Evolutionary conservation across 2,329 filamentous ascomycete genomes (phyloP).

Genomic region (Aspergillus sp.): DNA sequence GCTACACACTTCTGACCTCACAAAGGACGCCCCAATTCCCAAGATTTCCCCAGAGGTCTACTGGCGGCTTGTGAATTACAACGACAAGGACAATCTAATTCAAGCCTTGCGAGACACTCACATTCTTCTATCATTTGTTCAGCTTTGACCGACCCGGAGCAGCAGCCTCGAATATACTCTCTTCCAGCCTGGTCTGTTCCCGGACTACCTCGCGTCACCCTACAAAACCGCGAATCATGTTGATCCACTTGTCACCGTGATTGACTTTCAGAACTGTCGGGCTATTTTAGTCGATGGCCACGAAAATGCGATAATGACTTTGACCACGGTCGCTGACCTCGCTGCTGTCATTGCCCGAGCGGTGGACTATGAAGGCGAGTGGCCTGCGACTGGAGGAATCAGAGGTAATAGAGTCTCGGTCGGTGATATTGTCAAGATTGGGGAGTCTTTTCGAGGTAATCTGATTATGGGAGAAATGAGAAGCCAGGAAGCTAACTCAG

Average conservation of each 20-base stretch:
- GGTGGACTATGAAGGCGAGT: neutral
- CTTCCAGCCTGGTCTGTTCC: neutral
- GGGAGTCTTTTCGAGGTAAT: neutral
- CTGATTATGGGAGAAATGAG: neutral
- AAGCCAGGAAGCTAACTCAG: neutral
- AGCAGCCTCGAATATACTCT: too few relatives aligned
- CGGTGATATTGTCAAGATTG: neutral
- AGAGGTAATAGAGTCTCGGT: neutral
- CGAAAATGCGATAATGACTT: neutral
- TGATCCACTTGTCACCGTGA: neutral
- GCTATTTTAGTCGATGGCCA: neutral
- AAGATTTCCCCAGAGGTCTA: too few relatives aligned
- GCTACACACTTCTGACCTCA: too few relatives aligned
- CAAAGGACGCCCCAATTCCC: too few relatives aligned
- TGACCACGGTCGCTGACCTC: neutral
- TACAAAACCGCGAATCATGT: neutral
- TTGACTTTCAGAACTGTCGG: neutral
- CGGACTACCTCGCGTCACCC: neutral
- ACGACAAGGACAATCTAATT: too few relatives aligned
- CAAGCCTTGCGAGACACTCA: too few relatives aligned
- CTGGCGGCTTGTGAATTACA: too few relatives aligned
- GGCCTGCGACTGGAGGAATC: neutral
- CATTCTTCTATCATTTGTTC: too few relatives aligned
- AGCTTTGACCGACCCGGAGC: too few relatives aligned
- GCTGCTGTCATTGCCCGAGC: neutral